phyloP scores from a whole-genome alignment of 768 basidiomycete species.

The Auriculariales sp. region DNA sequence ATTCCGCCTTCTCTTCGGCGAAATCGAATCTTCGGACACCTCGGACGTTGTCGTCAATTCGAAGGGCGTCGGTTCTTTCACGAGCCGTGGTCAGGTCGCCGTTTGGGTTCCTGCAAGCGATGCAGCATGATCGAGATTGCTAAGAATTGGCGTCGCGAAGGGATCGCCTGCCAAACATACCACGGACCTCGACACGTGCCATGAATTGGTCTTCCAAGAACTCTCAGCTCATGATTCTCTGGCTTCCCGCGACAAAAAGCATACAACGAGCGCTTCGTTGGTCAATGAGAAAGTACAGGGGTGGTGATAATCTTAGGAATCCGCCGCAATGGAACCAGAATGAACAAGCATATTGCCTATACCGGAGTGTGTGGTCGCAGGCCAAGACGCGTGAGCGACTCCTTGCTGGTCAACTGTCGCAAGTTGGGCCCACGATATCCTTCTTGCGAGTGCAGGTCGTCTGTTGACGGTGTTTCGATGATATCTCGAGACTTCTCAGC shows the following conservation, averaged over 20 bases:
- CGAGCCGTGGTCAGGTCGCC: conserved; percentile 4
- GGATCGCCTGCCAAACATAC: too few relatives aligned
- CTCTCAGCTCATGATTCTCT: too few relatives aligned
- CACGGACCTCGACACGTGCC: too few relatives aligned
- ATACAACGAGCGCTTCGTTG: conserved; percentile 2
- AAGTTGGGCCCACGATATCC: not conserved
- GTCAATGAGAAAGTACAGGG: not conserved
- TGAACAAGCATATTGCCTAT: not conserved
- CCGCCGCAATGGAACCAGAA: not conserved
- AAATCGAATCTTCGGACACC: not conserved
- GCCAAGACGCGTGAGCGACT: not conserved
- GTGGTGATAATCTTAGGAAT: not conserved
- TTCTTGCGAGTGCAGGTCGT: not conserved
- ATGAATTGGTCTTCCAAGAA: too few relatives aligned
- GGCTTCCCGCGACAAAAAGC: too few relatives aligned
- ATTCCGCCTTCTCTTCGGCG: conserved; percentile 3
- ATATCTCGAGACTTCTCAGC: not conserved
- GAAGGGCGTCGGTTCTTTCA: conserved; percentile 4
- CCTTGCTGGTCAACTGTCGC: not conserved
- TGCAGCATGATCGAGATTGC: not conserved
- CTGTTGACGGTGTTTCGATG: not conserved
- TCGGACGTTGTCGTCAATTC: conserved; percentile 1
- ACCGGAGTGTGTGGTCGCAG: not conserved
- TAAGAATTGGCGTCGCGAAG: too few relatives aligned
- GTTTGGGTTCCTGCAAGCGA: conserved; percentile 5